phyloP scores from a whole-genome alignment of 2,329 filamentous ascomycete genomes.

The Eurotiales sp. region DNA sequence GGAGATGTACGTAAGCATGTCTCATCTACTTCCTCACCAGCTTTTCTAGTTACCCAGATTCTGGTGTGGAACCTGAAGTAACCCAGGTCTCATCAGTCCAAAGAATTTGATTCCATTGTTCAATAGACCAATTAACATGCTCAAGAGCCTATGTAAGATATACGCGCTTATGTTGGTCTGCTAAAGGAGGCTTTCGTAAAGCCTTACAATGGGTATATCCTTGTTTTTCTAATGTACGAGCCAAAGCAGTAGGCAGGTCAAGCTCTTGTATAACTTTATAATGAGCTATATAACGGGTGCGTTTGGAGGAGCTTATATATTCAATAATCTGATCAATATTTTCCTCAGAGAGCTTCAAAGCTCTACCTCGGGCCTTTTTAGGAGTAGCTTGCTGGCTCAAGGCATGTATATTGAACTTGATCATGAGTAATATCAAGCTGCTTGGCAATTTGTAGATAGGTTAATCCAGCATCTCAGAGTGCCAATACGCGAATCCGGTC shows the following conservation, averaged over 20 bases:
- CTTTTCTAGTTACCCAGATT: conserved; percentile 14
- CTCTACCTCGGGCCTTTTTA: too few species aligned
- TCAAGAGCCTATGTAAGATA: conserved; percentile 14
- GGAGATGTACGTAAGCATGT: conserved; percentile 7
- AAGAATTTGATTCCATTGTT: too few species aligned
- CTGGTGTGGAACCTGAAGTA: conserved; percentile 14
- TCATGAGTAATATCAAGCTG: too few species aligned
- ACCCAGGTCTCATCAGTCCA: conserved; percentile 16
- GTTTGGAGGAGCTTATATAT: conserved; percentile 18
- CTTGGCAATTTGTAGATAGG: too few species aligned
- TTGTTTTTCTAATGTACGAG: too few species aligned
- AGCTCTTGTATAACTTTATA: conserved; percentile 18
- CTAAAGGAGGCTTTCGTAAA: conserved; percentile 15
- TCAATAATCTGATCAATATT: conserved; percentile 18
- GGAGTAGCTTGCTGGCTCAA: too few species aligned
- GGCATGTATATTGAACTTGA: too few species aligned
- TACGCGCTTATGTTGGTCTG: conserved; percentile 12
- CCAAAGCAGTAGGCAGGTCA: conserved; percentile 12
- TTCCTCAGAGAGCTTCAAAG: conserved; percentile 17
- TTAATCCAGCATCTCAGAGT: too few species aligned
- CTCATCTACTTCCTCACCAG: conserved; percentile 15
- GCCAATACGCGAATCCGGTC: too few species aligned
- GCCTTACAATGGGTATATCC: conserved; percentile 10
- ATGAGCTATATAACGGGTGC: conserved; percentile 15
- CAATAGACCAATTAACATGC: too few species aligned